Base-by-base conservation (phyloP, 73 alveolate species). In the Tetrahymena borealis region DNA sequence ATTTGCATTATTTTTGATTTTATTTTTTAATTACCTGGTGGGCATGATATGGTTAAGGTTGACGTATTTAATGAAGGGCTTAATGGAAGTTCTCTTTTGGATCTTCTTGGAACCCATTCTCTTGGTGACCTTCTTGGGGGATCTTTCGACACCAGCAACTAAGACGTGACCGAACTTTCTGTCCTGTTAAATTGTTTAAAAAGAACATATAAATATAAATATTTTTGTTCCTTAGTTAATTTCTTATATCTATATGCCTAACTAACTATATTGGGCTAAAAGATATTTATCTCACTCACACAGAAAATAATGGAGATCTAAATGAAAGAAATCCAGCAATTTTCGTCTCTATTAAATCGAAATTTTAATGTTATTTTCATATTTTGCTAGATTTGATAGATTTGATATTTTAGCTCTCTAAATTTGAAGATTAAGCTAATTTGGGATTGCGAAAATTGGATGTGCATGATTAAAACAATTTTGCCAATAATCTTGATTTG, bases 11-110 rank as follows among this genome's bases (percentile, higher is more conserved):
- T 60, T 11, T 20, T 35, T 33, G 13, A 78, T 39, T 28, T 43
- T 85, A 85, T 40, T 4, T 7, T 20, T 31, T 24, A 18, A 92
- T 78, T 94, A 94, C 95, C 99, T 96, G 40, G 99, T 97, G 90
- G 99, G 99, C 96, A 97, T 93, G 94, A 97, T 91, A 96, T 97
- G 99, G 94, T 97, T 95, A 94, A 95, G 95, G 96, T 97, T 97
- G 91, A 97, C 97, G 94, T 90, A 92, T 94, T 96, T 97, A 42
- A 97, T 94, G 96, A 97, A 97, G 79, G 97, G 97, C 97, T 96
- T 95, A 90, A 96, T 96, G 94, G 97, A 91, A 91, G 99, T 90
- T 93, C 97, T 94, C 96, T 96, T 97, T 60, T 96, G 96, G 94
- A 96, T 94, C 94, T 94, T 95, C 97, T 97, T 97, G 94, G 94